A percentile compares a stretch with the other conserved stretches of the same genome.
These are phyloP conservation scores for Phytopythium boreale DNA, from an alignment of 352 stramenopile genomes.

Conservation along the genomic window DNA sequence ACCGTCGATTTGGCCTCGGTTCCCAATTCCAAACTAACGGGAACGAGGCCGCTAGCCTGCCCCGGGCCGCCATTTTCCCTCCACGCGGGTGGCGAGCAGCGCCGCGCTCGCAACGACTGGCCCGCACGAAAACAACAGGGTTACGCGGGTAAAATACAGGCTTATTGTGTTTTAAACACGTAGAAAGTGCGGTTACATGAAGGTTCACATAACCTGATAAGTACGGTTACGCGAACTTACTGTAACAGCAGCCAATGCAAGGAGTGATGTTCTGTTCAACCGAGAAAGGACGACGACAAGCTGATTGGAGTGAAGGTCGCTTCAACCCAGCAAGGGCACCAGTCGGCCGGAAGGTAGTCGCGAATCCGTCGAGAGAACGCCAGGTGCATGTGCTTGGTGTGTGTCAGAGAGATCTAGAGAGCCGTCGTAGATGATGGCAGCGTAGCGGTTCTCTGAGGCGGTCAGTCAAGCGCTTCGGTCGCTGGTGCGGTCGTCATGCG, in stretches of 20 bases:
- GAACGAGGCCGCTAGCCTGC: neutral
- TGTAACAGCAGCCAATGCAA: no score
- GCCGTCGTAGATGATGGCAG: neutral
- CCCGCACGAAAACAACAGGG: constrained; percentile 5
- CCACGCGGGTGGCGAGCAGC: constrained; percentile 4
- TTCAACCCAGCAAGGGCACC: no score
- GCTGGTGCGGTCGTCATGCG: no score
- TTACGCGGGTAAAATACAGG: neutral
- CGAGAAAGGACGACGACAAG: no score
- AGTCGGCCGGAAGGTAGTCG: no score
- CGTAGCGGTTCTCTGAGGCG: neutral
- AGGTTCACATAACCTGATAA: no score
- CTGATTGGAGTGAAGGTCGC: no score
- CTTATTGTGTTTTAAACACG: neutral
- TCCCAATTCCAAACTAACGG: constrained; percentile 82
- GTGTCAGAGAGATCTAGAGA: no score
- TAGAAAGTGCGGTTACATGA: neutral
- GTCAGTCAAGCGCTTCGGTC: no score
- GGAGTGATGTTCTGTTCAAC: neutral
- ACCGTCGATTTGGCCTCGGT: constrained; percentile 60
- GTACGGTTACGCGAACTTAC: neutral
- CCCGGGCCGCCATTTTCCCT: neutral
- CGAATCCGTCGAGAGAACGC: no score
- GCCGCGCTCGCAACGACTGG: constrained; percentile 11
- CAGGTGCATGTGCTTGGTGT: no score